Base-by-base conservation (phyloP, 2,329 filamentous ascomycete species). In the Alternaria ventricosa region DNA sequence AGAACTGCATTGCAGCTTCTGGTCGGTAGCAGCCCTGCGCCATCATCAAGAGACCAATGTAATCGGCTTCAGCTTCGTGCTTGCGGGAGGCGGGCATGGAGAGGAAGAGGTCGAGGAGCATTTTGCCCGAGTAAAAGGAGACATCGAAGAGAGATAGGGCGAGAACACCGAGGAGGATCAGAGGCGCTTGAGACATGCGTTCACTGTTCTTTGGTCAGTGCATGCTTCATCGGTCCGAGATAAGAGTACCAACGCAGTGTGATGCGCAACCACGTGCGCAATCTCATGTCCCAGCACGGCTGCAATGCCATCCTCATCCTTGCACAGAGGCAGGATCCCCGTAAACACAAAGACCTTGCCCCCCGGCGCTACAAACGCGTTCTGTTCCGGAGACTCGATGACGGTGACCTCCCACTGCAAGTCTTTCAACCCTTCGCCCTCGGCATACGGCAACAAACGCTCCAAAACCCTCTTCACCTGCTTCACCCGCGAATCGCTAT, bases 31-130 rank as follows among this genome's bases (percentile, higher is more conserved):
- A 94, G 25, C 89, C 90, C 80, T 92, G 88, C 0, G 91, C 88
- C 90, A 94, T 94, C 86, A 94, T 91, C 86, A 94, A 88, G 33
- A 94, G 79, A 0, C 92, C 92, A 51, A 94, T 93, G 71, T 92
- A 92, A 74, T 95, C 92, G 0, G 92, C 92, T 81, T 95, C 92
- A 53, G 85, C 88, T 83, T 90, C 92, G 80, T 94, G 91, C 74
- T 85, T 86, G 53, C 92, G 84, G 50, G 87, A 88, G 77, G 91
- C 92, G 1, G 92, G 92, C 64, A 87, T 82, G 53, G 84, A 84
- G 74, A 93, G 88, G n/a, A 90, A 85, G 15, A 92, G 76, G 55
- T 92, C 85, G 27, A 91, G 80, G 22, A 90, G 62, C 36, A 82
- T 63, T 56, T 81, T 77, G 51, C 75, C 71, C 65, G 76, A 55